These are phyloP conservation scores for Xylaria acuta DNA, from an alignment of 495 filamentous ascomycete species.

Conservation along the genomic window DNA sequence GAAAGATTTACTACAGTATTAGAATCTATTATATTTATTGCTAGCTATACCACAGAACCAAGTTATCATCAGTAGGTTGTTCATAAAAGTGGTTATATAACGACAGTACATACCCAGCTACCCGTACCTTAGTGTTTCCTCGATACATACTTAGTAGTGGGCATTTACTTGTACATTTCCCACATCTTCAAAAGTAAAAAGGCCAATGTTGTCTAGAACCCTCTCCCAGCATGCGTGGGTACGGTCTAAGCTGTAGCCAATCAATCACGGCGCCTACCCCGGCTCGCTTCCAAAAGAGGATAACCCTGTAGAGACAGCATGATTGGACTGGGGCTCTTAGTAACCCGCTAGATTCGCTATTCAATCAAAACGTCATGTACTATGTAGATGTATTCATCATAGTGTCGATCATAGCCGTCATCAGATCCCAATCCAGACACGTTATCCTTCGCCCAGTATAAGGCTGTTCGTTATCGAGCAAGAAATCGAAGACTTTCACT, in stretches of 20 bases:
- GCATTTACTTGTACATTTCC: neutral
- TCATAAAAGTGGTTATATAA: neutral
- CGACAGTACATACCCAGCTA: neutral
- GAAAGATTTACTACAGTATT: too few species aligned
- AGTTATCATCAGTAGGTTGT: neutral
- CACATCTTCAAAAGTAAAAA: neutral
- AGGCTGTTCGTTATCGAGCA: neutral
- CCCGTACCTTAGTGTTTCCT: neutral
- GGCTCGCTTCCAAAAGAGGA: conserved; percentile 2
- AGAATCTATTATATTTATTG: neutral
- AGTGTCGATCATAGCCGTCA: neutral
- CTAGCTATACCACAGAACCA: neutral
- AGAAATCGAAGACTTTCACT: neutral
- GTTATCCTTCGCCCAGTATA: conserved; percentile 16
- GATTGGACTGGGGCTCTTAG: neutral
- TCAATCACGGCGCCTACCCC: neutral
- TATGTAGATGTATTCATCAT: neutral
- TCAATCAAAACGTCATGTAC: neutral
- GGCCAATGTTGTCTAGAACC: neutral
- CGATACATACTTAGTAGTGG: neutral
- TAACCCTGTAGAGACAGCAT: neutral
- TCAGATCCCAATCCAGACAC: neutral
- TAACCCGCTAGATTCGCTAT: neutral
- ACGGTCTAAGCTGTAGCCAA: neutral
- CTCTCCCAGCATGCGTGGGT: neutral